Conservation (phyloP, 306 rosid species). For the Parietaria judaica region DNA sequence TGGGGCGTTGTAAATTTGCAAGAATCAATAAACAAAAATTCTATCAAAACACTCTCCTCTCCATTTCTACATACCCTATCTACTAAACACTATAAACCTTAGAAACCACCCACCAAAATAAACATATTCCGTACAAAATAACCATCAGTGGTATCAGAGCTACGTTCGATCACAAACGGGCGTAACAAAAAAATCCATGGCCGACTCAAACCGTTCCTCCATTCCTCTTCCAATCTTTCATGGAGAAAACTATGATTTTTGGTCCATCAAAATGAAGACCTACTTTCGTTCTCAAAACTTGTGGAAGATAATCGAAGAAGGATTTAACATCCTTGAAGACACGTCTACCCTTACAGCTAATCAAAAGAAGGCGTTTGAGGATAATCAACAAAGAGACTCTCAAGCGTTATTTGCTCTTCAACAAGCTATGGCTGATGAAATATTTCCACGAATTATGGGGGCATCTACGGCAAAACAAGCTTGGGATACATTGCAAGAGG, state of each 20-base stretch:
- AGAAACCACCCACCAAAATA: no score
- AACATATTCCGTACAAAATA: no score
- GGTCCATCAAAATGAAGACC: conserved; percentile 9
- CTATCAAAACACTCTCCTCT: no score
- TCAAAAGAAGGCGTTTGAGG: neutral
- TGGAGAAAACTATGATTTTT: conserved; percentile 1
- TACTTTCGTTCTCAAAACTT: conserved; percentile 2
- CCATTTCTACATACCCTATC: no score
- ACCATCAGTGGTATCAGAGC: conserved; percentile 1
- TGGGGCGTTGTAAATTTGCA: no score
- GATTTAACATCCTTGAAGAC: neutral
- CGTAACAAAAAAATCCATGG: neutral
- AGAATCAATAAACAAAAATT: no score
- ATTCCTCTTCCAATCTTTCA: neutral
- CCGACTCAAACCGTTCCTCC: neutral
- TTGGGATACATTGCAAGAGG: neutral
- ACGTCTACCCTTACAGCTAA: neutral
- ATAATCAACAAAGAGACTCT: conserved; percentile 1
- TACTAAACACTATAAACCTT: no score
- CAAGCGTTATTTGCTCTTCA: no score
- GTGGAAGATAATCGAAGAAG: conserved; percentile 1
- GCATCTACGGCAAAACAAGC: neutral
- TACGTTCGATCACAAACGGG: neutral
- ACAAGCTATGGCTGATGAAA: neutral
- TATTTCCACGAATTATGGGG: neutral